Evolutionary conservation across 179 eudicot species (phyloP).

Genomic region (Amaranthus tricolor): DNA sequence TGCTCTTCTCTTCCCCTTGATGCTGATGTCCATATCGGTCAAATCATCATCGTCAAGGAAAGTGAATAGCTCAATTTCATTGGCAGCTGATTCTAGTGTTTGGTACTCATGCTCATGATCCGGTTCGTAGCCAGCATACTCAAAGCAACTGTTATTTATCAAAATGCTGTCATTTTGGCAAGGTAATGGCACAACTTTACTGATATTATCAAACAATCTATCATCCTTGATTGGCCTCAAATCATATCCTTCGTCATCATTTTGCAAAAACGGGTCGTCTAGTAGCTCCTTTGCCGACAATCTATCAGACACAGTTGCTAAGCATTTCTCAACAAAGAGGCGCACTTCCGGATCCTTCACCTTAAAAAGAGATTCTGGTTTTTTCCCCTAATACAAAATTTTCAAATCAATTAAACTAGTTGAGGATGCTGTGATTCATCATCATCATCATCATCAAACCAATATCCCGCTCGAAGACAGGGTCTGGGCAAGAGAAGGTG

Average conservation of each 20-base stretch:
- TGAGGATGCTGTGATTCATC: not conserved
- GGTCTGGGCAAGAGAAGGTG: too few relatives aligned
- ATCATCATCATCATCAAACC: not conserved
- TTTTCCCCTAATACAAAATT: slow-evolving; percentile 46
- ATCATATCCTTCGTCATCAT: slow-evolving; percentile 37
- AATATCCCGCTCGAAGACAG: too few relatives aligned
- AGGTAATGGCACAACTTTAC: slow-evolving; percentile 18
- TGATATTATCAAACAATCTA: slow-evolving; percentile 12
- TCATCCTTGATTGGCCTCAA: slow-evolving; percentile 28
- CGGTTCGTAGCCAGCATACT: slow-evolving; percentile 37
- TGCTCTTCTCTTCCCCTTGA: slow-evolving; percentile 54
- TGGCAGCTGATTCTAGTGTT: slow-evolving; percentile 26
- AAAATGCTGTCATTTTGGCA: slow-evolving; percentile 21
- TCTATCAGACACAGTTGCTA: slow-evolving; percentile 55
- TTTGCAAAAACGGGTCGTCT: slow-evolving; percentile 57
- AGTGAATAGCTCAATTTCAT: slow-evolving; percentile 36
- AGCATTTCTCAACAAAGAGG: slow-evolving; percentile 62
- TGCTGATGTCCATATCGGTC: slow-evolving; percentile 43
- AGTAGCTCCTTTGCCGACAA: slow-evolving; percentile 61
- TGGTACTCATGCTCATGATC: slow-evolving; percentile 27
- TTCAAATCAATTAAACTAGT: slow-evolving; percentile 7
- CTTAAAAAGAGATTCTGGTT: slow-evolving; percentile 61
- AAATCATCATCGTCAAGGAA: slow-evolving; percentile 42
- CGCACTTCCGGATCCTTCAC: slow-evolving; percentile 62
- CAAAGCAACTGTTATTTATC: slow-evolving; percentile 8